Evolutionary conservation across 208 protist genomes (phyloP).

Genomic region (Trichomonas vaginalis): DNA sequence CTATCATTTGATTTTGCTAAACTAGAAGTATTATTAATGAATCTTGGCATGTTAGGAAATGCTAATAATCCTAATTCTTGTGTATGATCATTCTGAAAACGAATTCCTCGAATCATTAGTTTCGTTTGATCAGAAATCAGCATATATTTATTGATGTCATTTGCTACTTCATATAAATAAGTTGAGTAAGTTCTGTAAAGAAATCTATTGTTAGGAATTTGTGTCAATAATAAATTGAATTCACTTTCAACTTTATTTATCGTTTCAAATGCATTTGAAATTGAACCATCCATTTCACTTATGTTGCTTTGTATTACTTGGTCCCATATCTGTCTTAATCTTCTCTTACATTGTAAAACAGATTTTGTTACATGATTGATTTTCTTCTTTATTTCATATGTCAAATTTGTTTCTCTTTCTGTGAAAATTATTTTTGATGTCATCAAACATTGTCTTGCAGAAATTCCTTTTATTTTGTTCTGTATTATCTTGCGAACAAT

Average conservation of each 20-base stretch:
- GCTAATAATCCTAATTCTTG: not conserved
- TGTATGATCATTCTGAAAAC: not conserved
- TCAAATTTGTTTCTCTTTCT: not conserved
- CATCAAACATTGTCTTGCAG: not conserved
- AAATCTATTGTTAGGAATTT: not conserved
- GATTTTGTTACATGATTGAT: not conserved
- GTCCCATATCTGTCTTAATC: not conserved
- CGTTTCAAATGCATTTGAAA: not conserved
- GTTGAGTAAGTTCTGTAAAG: not conserved
- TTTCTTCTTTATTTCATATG: not conserved
- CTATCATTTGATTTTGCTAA: not conserved
- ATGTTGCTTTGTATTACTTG: not conserved
- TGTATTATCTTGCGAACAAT: not conserved
- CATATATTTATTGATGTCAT: not conserved
- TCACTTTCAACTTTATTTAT: not conserved
- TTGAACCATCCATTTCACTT: not conserved
- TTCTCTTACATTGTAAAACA: not conserved
- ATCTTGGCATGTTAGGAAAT: not conserved
- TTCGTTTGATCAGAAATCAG: not conserved
- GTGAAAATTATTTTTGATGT: not conserved
- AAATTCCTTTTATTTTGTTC: not conserved
- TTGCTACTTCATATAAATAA: not conserved
- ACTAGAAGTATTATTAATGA: not conserved
- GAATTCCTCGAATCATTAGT: not conserved
- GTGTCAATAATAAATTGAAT: not conserved